phyloP scores from a whole-genome alignment of 176 grass and related monocot genomes.

The Rhynchospora pubera region DNA sequence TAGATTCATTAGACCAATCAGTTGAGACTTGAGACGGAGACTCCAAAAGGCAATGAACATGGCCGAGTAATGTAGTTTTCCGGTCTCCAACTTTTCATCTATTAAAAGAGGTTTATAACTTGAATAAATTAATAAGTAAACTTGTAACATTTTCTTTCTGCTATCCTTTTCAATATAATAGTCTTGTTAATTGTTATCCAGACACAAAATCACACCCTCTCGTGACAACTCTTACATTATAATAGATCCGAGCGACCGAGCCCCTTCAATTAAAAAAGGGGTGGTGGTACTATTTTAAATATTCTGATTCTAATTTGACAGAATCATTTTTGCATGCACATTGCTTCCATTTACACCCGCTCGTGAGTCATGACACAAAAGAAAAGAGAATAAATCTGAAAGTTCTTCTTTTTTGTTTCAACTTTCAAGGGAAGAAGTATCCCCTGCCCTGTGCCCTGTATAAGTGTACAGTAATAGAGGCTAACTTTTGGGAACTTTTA shows the following conservation, averaged over 20 bases:
- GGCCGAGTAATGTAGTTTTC: not conserved
- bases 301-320: not conserved
- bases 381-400: not conserved
- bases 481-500: not conserved
- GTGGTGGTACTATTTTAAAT: not conserved
- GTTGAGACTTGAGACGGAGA: not conserved
- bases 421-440: not conserved
- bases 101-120: not conserved
- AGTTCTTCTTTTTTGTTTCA: not conserved
- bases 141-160: not conserved
- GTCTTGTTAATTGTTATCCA: too few relatives aligned
- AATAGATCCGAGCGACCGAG: too few relatives aligned
- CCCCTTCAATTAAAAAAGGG: too few relatives aligned
- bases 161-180: not conserved
- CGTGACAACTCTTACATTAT: too few relatives aligned
- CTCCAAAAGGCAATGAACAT: not conserved
- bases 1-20: slow-evolving; percentile 15
- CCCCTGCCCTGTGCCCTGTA: too few relatives aligned
- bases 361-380: too few relatives aligned
- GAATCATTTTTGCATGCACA: not conserved
- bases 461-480: not conserved
- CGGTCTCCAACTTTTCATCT: not conserved
- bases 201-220: not conserved
- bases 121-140: too few relatives aligned
- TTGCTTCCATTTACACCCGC: not conserved